These are phyloP conservation scores for Tolypocladium album DNA, from an alignment of 2,329 filamentous ascomycete genomes.

Conservation along the genomic window DNA sequence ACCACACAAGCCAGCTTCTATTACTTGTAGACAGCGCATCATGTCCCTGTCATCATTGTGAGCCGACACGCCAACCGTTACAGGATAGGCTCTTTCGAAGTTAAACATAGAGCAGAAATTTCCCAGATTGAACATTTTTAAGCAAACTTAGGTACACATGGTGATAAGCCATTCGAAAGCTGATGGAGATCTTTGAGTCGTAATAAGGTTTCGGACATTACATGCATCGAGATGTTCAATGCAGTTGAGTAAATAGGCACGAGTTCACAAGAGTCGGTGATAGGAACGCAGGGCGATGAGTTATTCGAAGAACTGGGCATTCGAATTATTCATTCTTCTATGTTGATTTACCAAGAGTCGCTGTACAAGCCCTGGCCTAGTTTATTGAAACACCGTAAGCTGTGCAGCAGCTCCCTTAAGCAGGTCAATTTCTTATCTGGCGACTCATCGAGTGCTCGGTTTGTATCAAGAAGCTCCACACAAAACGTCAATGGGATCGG, in stretches of 20 bases:
- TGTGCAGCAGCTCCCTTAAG: background rate
- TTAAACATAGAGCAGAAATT: too few relatives aligned
- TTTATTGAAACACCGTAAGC: background rate
- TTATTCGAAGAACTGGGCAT: background rate
- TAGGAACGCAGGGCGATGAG: too few relatives aligned
- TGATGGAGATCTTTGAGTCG: too few relatives aligned
- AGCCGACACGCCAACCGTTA: background rate
- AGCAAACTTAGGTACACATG: too few relatives aligned
- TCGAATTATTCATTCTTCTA: background rate
- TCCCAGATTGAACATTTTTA: too few relatives aligned
- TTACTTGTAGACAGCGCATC: too few relatives aligned
- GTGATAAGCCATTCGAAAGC: too few relatives aligned
- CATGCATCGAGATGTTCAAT: too few relatives aligned
- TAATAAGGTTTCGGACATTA: too few relatives aligned
- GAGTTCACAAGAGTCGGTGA: too few relatives aligned
- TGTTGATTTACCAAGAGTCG: background rate
- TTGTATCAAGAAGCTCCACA: slow-evolving; percentile 3
- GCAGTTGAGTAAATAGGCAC: too few relatives aligned
- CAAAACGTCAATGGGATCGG: background rate
- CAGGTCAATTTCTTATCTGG: background rate
- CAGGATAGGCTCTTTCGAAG: background rate
- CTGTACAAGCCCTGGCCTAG: background rate
- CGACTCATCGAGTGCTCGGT: background rate
- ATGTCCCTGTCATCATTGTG: background rate
- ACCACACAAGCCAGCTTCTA: too few relatives aligned